phyloP scores from a whole-genome alignment of 2,329 filamentous ascomycete genomes.

The Tolypocladium tundrense region DNA sequence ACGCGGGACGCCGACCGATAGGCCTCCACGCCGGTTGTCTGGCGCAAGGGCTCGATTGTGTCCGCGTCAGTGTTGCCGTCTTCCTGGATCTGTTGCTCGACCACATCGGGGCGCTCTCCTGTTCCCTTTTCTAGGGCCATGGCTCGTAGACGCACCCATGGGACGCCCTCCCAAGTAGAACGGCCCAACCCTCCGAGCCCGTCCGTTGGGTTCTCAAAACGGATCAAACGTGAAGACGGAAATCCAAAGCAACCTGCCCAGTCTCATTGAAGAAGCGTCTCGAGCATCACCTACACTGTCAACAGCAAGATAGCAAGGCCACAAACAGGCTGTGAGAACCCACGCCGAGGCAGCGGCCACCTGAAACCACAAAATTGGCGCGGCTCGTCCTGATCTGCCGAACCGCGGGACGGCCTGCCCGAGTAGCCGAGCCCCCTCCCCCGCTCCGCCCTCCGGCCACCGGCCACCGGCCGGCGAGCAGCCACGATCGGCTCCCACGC shows the following conservation, averaged over 20 bases:
- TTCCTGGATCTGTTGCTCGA: neutral
- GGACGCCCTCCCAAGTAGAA: neutral
- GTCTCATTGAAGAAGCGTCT: neutral
- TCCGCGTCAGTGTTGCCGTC: neutral
- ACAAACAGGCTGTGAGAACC: neutral
- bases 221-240: neutral
- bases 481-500: neutral
- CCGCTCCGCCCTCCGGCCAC: neutral
- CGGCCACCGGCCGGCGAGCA: neutral
- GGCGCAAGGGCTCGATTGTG: neutral
- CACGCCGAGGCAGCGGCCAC: neutral
- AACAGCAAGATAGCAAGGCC: neutral
- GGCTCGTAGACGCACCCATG: too few species aligned
- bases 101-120: neutral
- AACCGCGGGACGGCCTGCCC: neutral
- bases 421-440: neutral
- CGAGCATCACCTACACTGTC: neutral
- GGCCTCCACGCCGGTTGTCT: neutral
- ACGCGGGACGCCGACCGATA: slow-evolving; percentile 17
- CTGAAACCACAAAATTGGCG: neutral
- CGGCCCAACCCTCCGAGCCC: neutral
- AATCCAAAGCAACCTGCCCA: neutral
- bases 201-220: neutral
- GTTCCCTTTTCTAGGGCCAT: neutral
- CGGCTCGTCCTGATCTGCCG: neutral